A percentile compares a stretch with the other conserved stretches of the same genome.
Conservation (phyloP, 176 grass and related monocot genomes). For the Tillandsia leiboldiana region DNA sequence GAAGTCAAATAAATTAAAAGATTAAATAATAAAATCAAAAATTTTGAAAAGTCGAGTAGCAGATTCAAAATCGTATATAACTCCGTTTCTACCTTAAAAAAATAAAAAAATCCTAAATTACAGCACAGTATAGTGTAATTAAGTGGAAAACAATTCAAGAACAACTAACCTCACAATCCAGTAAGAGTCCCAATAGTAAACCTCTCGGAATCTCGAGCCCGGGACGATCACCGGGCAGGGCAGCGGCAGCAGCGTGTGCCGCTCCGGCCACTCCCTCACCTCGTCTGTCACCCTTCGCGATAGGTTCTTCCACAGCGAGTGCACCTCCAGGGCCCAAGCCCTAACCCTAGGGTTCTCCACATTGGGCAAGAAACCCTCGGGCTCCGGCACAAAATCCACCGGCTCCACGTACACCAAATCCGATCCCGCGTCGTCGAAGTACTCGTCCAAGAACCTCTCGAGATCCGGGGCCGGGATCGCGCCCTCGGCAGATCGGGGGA, state of each 20-base stretch:
- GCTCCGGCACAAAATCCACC: constrained; percentile 47
- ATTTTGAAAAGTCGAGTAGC: too few species aligned
- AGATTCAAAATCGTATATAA: too few species aligned
- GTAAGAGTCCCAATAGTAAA: constrained; percentile 99
- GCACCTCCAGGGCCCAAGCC: constrained; percentile 79
- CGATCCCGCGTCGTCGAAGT: constrained; percentile 45
- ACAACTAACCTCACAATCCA: constrained; percentile 63
- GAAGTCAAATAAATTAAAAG: too few species aligned
- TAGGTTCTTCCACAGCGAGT: constrained; percentile 71
- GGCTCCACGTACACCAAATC: constrained; percentile 47
- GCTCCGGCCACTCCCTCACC: constrained; percentile 34
- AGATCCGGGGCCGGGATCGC: constrained; percentile 25
- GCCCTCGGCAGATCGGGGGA: constrained; percentile 3
- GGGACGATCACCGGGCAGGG: constrained; percentile 46
- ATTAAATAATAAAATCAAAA: too few species aligned
- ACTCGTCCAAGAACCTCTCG: constrained; percentile 27
- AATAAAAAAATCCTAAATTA: not conserved
- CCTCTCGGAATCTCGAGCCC: constrained; percentile 73
- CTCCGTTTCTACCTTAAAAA: too few species aligned
- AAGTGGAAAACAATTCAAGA: not conserved
- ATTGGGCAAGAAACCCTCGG: constrained; percentile 59
- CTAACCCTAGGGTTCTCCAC: constrained; percentile 47
- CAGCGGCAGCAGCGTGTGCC: constrained; percentile 78
- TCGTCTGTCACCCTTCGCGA: constrained; percentile 27
- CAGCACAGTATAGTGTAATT: not conserved